These are phyloP conservation scores for Lachancea lanzarotensis DNA, from an alignment of 805 yeast species.

Conservation along the genomic window DNA sequence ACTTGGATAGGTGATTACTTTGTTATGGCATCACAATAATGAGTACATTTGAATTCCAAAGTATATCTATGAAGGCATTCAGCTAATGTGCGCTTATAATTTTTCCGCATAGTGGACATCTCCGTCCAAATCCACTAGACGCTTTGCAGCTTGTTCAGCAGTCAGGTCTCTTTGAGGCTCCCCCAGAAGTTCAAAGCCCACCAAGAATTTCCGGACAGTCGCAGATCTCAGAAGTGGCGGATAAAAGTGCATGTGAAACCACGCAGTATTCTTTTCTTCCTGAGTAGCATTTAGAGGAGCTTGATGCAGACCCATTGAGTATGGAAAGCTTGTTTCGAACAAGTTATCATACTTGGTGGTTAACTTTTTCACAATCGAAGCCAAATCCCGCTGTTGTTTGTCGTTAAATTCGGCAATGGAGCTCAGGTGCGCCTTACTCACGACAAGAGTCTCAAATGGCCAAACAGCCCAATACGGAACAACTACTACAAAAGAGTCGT, in stretches of 20 bases:
- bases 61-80: too few species aligned
- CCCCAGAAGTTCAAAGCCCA: constrained; percentile 63
- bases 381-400: constrained; percentile 48
- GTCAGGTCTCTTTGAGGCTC: constrained; percentile 50
- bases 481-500: constrained; percentile 57
- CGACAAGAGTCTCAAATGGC: constrained; percentile 70
- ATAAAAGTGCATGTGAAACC: constrained; percentile 71
- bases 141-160: constrained; percentile 28
- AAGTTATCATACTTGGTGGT: constrained; percentile 67
- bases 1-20: too few species aligned
- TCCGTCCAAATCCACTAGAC: too few species aligned
- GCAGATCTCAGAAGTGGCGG: constrained; percentile 73
- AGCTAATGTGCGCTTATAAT: too few species aligned
- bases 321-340: constrained; percentile 64
- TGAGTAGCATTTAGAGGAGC: constrained; percentile 48
- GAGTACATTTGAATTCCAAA: too few species aligned
- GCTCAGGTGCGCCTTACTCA: constrained; percentile 49
- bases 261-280: constrained; percentile 41
- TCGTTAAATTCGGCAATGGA: constrained; percentile 43
- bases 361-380: constrained; percentile 45
- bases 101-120: too few species aligned
- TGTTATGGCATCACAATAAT: too few species aligned
- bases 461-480: constrained; percentile 81
- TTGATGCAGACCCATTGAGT: constrained; percentile 78
- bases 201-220: constrained; percentile 67